Conservation (phyloP, 1,139 yeast genomes). For the Candida pseudoviswanathii region DNA sequence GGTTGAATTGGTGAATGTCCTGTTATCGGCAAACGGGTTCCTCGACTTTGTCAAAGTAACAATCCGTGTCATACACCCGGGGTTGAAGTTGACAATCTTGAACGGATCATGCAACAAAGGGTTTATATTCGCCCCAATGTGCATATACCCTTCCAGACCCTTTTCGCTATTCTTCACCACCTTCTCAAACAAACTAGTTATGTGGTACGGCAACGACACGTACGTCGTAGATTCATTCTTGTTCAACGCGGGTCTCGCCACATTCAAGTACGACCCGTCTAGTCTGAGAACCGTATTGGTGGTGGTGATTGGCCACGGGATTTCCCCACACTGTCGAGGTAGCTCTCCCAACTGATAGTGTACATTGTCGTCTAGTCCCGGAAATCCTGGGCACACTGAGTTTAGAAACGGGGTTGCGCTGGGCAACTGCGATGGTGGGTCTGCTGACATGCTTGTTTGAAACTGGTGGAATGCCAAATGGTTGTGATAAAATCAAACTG, state of each 20-base stretch:
- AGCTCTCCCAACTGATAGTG: constrained; percentile 28
- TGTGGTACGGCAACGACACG: constrained; percentile 45
- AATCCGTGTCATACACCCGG: constrained; percentile 50
- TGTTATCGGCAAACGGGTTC: constrained; percentile 13
- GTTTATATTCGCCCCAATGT: constrained; percentile 57
- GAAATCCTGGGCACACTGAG: constrained; percentile 44
- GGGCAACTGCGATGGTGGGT: neutral
- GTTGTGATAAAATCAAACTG: too few relatives aligned
- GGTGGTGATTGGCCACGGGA: constrained; percentile 39
- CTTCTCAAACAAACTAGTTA: constrained; percentile 33
- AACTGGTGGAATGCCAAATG: too few relatives aligned
- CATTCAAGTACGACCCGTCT: constrained; percentile 33
- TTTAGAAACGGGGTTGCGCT: constrained; percentile 29
- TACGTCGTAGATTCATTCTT: constrained; percentile 43
- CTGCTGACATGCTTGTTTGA: neutral
- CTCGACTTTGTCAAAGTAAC: constrained; percentile 18
- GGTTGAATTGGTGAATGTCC: constrained; percentile 27
- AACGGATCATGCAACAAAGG: constrained; percentile 57
- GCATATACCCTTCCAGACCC: constrained; percentile 49
- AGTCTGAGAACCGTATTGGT: constrained; percentile 25
- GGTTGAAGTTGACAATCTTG: constrained; percentile 52
- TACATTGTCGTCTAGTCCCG: constrained; percentile 35
- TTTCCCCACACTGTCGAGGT: constrained; percentile 14
- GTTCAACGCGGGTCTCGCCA: constrained; percentile 40
- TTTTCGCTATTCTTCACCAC: constrained; percentile 31